phyloP scores from a whole-genome alignment of 495 filamentous ascomycete species.

The Neurospora intermedia region DNA sequence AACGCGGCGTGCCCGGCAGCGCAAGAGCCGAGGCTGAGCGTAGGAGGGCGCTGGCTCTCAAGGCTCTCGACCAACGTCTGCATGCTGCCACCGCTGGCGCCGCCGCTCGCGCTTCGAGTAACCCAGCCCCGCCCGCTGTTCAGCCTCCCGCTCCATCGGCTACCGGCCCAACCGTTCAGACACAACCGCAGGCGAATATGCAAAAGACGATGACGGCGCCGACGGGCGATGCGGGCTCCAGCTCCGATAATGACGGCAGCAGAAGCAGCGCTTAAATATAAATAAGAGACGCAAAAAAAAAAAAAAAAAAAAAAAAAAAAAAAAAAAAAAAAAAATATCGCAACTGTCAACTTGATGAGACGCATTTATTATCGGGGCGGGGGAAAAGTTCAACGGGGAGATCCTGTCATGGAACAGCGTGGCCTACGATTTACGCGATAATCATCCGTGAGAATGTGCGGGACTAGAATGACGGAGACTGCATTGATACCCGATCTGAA shows the following conservation, averaged over 20 bases:
- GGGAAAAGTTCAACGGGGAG: not conserved
- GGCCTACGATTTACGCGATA: not conserved
- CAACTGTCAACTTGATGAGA: not conserved
- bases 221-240: conserved; percentile 51
- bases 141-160: conserved; percentile 27
- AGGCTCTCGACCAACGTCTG: conserved; percentile 83
- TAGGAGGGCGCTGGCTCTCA: conserved; percentile 76
- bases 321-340: no score
- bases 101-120: conserved; percentile 27
- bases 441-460: not conserved
- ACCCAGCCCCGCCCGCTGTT: conserved; percentile 26
- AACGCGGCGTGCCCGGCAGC: conserved; percentile 57
- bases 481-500: not conserved
- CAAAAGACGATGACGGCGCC: conserved; percentile 37
- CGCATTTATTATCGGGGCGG: not conserved
- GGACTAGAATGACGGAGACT: not conserved
- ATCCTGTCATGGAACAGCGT: not conserved
- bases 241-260: conserved; percentile 48
- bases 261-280: conserved; percentile 10
- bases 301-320: no score
- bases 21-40: conserved; percentile 85
- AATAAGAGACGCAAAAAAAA: not conserved
- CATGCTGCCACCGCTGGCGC: conserved; percentile 61
- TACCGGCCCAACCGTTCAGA: conserved; percentile 36
- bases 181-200: conserved; percentile 37